Percentiles rank a stretch among this genome's conserved stretches.
phyloP scores from a whole-genome alignment of 805 yeast genomes.

The Candida easanensis region DNA sequence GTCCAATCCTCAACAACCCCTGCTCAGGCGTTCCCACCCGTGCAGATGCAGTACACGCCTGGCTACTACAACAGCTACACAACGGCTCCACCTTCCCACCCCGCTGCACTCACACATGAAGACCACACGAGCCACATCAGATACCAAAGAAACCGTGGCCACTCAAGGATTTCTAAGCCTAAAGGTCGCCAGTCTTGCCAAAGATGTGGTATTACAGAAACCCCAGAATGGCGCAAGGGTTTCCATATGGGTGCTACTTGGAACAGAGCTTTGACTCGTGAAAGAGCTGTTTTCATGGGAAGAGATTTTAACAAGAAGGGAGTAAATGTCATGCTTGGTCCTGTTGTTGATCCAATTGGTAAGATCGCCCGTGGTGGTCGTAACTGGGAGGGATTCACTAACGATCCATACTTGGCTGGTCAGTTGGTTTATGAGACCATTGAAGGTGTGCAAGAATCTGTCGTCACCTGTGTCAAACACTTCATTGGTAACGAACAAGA shows the following conservation, averaged over 20 bases:
- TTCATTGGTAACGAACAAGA: slow-evolving; percentile 11
- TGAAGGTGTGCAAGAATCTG: slow-evolving; percentile 4
- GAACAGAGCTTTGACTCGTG: slow-evolving; percentile 6
- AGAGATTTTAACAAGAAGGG: slow-evolving; percentile 8
- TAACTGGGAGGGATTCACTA: slow-evolving; percentile 13
- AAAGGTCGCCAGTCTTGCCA: slow-evolving; percentile 30
- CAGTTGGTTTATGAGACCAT: slow-evolving; percentile 3
- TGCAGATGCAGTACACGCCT: neutral
- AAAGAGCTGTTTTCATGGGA: slow-evolving; percentile 9
- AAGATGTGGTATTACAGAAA: slow-evolving; percentile 52
- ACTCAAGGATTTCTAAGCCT: slow-evolving; percentile 1
- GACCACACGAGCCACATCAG: neutral
- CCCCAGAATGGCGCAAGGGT: slow-evolving; percentile 77
- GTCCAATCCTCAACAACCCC: neutral
- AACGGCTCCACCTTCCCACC: neutral
- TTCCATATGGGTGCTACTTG: slow-evolving; percentile 10
- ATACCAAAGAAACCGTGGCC: neutral
- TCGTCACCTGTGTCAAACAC: slow-evolving; percentile 8
- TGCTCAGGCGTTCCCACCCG: neutral
- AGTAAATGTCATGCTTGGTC: slow-evolving; percentile 6
- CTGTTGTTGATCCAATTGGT: slow-evolving; percentile 10
- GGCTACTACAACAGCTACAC: slow-evolving; percentile 4
- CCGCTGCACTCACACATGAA: neutral
- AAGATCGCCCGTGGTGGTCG: slow-evolving; percentile 8
- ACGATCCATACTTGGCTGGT: slow-evolving; percentile 10